Base-by-base conservation (phyloP, 179 eudicot genomes). In the Vitellaria paradoxa region DNA sequence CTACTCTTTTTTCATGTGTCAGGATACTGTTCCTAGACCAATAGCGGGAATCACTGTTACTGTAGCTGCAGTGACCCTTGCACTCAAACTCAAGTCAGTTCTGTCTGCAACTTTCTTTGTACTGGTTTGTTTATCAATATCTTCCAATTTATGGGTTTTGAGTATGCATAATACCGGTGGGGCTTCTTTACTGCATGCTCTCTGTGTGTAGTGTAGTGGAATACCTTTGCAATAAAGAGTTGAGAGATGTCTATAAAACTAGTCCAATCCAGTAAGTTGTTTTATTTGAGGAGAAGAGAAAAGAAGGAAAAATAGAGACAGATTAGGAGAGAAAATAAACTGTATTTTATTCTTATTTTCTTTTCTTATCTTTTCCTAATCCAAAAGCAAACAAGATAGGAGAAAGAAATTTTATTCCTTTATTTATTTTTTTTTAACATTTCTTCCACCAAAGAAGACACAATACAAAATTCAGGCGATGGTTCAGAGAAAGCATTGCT, bases 11-110 rank as follows among this genome's bases (percentile, higher is more conserved):
- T 72, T 72, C 59, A 49, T 20, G 57, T 86, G 20, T 73, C 78
- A 94, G 97, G 97, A 82, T 69, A 63, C 90, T 59, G 78, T 94
- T 76, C 97, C 98, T 26, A 88, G 98, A 79, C 97, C 98, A 15
- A 68, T 94, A 63, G 98, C 97, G 9, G 85, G 87, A 79, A 73
- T 93, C 24, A 86, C 86, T 42, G 95, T 93, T 20, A 68, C 94
- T 74, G 85, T 83, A 65, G 84, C 85, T 72, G 92, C 88, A n/a
- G 86, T 76, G 13, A 53, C 82, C 74, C 57, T 91, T 68, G 82
- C 87, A 30, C 89, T 93, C 77, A 89, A 89, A 68, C 83, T 93
- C 45, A 88, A 82, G 84, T 94, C 98, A n/a, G 79, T 94, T 66
- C 40, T 93, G 60, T 91, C 97, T 8, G 93, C 98, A 46, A 95